A percentile compares a stretch with the other conserved stretches of the same genome.
phyloP scores from a whole-genome alignment of 768 basidiomycete genomes.

The Asterophora parasitica region DNA sequence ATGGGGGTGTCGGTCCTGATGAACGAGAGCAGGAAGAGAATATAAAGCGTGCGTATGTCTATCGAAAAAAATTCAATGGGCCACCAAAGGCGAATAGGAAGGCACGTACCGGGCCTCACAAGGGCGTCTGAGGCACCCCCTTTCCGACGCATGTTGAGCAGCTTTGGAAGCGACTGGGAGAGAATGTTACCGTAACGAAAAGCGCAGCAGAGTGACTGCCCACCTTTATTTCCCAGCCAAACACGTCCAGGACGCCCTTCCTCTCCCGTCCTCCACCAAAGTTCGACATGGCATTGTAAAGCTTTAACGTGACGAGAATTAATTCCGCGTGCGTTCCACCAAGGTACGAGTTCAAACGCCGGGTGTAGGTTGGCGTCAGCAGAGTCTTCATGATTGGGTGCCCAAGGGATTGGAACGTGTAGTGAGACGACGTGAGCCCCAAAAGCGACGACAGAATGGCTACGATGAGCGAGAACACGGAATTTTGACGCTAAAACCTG shows the following conservation, averaged over 20 bases:
- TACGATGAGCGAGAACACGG: conserved; percentile 38
- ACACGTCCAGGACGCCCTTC: conserved; percentile 57
- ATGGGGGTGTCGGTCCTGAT: conserved; percentile 43
- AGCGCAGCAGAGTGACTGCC: neutral
- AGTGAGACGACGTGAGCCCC: conserved; percentile 60
- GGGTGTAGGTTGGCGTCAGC: conserved; percentile 50
- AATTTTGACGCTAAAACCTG: conserved; percentile 35
- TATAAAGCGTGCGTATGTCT: conserved; percentile 80
- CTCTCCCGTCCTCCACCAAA: conserved; percentile 67
- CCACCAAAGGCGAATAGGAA: conserved; percentile 1
- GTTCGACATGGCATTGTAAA: conserved; percentile 54
- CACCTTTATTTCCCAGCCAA: conserved; percentile 80
- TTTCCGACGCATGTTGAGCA: conserved; percentile 69
- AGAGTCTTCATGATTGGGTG: conserved; percentile 57
- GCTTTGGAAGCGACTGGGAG: conserved; percentile 55
- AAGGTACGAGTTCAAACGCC: conserved; percentile 58
- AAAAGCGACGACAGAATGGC: conserved; percentile 59
- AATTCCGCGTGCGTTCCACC: conserved; percentile 60
- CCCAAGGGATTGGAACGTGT: conserved; percentile 60
- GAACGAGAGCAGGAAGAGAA: conserved; percentile 72
- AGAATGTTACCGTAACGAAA: neutral
- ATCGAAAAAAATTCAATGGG: neutral
- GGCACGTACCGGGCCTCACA: conserved; percentile 49
- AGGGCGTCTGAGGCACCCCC: conserved; percentile 36
- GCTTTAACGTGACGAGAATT: conserved; percentile 58